Evolutionary conservation across 345 rosid genomes (phyloP).

Genomic region (Hirschfeldia incana): DNA sequence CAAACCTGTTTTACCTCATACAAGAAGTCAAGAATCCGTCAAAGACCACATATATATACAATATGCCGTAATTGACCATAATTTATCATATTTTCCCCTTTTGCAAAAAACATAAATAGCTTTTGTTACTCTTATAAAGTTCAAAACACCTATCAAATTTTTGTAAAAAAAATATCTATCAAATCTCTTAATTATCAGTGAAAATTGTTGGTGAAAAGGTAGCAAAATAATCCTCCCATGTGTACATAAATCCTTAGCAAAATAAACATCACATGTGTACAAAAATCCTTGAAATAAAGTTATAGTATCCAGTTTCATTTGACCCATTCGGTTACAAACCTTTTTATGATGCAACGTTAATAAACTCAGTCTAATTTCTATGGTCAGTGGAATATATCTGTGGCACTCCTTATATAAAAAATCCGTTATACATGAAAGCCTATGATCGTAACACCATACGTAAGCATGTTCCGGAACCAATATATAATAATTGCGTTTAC

Average conservation of each 20-base stretch:
- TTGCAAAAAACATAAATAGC: not conserved
- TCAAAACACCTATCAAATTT: not conserved
- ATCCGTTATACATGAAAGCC: constrained; percentile 1
- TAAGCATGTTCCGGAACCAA: constrained; percentile 29
- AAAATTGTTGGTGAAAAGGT: too few species aligned
- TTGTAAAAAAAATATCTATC: not conserved
- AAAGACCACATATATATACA: constrained; percentile 16
- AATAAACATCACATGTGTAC: too few species aligned
- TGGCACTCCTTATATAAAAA: constrained; percentile 4
- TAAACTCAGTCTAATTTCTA: constrained; percentile 14
- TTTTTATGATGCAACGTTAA: not conserved
- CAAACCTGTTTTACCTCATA: constrained; percentile 27
- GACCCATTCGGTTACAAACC: not conserved
- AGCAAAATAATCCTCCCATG: too few species aligned
- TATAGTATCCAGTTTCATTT: not conserved
- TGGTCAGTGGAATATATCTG: constrained; percentile 12
- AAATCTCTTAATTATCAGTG: too few species aligned
- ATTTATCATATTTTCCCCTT: not conserved
- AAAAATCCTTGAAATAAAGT: not conserved
- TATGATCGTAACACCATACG: constrained; percentile 36
- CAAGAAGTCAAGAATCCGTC: constrained; percentile 18
- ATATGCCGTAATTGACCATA: constrained; percentile 1
- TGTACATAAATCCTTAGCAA: too few species aligned
- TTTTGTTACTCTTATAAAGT: not conserved
- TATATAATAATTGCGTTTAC: not conserved